phyloP scores from a whole-genome alignment of 2,329 filamentous ascomycete genomes.

The Aureobasidium pullulans region DNA sequence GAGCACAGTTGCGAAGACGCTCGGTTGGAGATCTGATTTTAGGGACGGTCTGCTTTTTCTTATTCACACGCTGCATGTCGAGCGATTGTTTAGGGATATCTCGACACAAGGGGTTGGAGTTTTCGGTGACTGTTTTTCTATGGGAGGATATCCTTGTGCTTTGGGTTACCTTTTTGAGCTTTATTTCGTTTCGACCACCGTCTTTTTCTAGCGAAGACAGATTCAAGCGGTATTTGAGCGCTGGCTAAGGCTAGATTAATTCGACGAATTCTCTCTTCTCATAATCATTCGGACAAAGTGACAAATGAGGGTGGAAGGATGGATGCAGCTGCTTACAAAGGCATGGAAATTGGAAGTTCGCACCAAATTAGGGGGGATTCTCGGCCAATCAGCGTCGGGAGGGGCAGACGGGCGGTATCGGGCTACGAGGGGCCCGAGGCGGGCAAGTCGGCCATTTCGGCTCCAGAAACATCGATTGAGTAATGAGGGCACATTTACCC shows the following conservation, averaged over 20 bases:
- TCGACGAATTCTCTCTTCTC: neutral
- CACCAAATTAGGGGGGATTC: neutral
- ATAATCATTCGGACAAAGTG: neutral
- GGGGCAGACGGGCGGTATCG: neutral
- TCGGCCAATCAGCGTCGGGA: neutral
- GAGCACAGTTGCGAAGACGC: neutral
- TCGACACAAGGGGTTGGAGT: neutral
- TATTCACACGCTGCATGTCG: neutral
- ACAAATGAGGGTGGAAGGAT: neutral
- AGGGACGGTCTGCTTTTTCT: neutral
- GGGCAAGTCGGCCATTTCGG: slow-evolving; percentile 1
- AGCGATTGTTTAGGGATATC: neutral
- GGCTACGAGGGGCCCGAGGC: slow-evolving; percentile 1
- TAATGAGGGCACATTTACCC: neutral
- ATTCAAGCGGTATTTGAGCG: slow-evolving; percentile 2
- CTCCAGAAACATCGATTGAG: neutral
- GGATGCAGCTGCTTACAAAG: slow-evolving; percentile 3
- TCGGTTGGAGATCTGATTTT: neutral
- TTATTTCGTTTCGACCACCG: neutral
- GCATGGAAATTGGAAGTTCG: neutral
- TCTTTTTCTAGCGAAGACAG: neutral
- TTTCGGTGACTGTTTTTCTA: neutral
- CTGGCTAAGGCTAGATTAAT: slow-evolving; percentile 1
- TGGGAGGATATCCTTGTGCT: neutral
- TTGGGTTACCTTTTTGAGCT: neutral